phyloP scores from a whole-genome alignment of 257 asterid species.

The Prunella vulgaris region DNA sequence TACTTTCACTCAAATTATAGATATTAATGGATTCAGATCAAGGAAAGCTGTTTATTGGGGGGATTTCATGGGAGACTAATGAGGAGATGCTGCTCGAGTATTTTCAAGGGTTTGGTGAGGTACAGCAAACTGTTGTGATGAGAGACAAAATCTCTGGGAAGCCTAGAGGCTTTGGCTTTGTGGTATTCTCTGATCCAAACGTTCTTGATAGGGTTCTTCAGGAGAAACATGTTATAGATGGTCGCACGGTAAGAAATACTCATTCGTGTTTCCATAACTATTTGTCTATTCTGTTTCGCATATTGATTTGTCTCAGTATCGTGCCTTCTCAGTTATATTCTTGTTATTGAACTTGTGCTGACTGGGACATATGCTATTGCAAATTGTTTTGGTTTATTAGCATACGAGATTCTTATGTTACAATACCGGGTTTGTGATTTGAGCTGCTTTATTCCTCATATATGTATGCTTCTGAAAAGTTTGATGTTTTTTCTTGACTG shows the following conservation, averaged over 20 bases:
- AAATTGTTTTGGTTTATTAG: neutral
- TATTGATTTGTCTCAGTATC: neutral
- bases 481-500: neutral
- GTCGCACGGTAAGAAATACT: slow-evolving; percentile 68
- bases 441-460: neutral
- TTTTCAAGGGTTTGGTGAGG: slow-evolving; percentile 71
- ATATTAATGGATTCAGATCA: slow-evolving; percentile 99
- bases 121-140: slow-evolving; percentile 77
- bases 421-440: neutral
- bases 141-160: slow-evolving; percentile 67
- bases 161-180: slow-evolving; percentile 85
- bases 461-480: neutral
- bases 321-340: neutral
- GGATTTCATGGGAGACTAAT: slow-evolving; percentile 83
- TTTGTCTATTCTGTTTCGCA: neutral
- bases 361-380: slow-evolving; percentile 2
- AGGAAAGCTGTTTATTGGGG: slow-evolving; percentile 85
- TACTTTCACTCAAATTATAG: too few species aligned
- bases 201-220: slow-evolving; percentile 69
- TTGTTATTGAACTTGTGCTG: neutral
- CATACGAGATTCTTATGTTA: neutral
- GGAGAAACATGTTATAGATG: slow-evolving; percentile 73
- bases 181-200: slow-evolving; percentile 72
- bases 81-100: slow-evolving; percentile 77
- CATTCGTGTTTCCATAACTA: too few species aligned